phyloP scores from a whole-genome alignment of 2,329 filamentous ascomycete species.

The Penicillium sp. region DNA sequence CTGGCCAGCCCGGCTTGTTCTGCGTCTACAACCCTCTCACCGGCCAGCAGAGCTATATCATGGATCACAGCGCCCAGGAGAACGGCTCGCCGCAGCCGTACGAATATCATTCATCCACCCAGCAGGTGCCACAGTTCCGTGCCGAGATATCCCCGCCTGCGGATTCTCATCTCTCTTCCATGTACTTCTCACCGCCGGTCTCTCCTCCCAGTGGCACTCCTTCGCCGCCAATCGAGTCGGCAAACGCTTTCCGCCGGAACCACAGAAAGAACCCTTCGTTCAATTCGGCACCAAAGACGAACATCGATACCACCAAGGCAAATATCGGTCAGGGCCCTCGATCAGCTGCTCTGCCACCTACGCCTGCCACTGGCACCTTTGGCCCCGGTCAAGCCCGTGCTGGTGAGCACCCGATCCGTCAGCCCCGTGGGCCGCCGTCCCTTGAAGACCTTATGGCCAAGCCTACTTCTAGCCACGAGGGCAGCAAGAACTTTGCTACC shows the following conservation, averaged over 20 bases:
- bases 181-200: conserved; percentile 60
- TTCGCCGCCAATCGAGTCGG: conserved; percentile 68
- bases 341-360: conserved; percentile 71
- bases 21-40: conserved; percentile 80
- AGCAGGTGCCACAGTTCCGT: conserved; percentile 59
- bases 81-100: conserved; percentile 33
- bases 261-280: conserved; percentile 87
- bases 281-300: conserved; percentile 46
- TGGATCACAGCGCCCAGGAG: conserved; percentile 60
- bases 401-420: conserved; percentile 88
- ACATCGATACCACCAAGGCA: conserved; percentile 46
- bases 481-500: conserved; percentile 93
- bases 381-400: conserved; percentile 88
- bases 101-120: conserved; percentile 44
- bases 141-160: conserved; percentile 79
- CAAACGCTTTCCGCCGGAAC: conserved; percentile 85
- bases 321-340: conserved; percentile 63
- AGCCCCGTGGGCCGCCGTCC: conserved; percentile 85
- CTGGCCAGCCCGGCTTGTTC: conserved; percentile 69
- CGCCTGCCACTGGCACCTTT: conserved; percentile 77
- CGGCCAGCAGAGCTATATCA: conserved; percentile 74
- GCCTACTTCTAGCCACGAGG: conserved; percentile 88
- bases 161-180: conserved; percentile 52
- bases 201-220: conserved; percentile 59
- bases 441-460: conserved; percentile 85